A percentile compares a stretch with the other conserved stretches of the same genome.
phyloP scores from a whole-genome alignment of 805 yeast genomes.

The Yarrowia sp. region DNA sequence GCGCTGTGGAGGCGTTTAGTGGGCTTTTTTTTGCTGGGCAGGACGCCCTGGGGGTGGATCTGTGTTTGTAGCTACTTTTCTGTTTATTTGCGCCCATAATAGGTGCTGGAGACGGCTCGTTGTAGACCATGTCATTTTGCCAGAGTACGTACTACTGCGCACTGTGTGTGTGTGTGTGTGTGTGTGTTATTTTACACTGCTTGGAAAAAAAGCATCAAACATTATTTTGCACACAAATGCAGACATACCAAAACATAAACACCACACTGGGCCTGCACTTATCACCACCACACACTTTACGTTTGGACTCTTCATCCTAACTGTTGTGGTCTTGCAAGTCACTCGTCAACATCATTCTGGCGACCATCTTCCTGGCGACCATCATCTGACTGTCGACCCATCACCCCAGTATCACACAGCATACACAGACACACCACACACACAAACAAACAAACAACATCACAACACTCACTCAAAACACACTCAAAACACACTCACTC shows the following conservation, averaged over 20 bases:
- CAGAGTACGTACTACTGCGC: background rate
- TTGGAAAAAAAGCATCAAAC: constrained; percentile 17
- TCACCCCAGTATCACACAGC: background rate
- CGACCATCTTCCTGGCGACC: too few species aligned
- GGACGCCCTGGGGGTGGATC: too few species aligned
- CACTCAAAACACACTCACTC: background rate
- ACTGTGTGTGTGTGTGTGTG: constrained; percentile 3
- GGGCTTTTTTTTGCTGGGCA: background rate
- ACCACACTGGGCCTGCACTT: constrained; percentile 22
- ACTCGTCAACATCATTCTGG: background rate
- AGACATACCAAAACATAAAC: constrained; percentile 28
- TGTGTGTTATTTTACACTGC: constrained; percentile 14
- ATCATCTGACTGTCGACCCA: background rate
- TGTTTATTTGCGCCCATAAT: background rate
- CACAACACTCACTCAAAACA: background rate
- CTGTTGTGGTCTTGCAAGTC: constrained; percentile 3
- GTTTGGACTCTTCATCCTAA: constrained; percentile 23
- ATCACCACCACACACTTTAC: constrained; percentile 22
- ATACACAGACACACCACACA: background rate
- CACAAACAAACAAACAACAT: background rate
- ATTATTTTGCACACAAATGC: constrained; percentile 26
- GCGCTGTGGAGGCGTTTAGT: too few species aligned
- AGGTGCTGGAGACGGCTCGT: background rate
- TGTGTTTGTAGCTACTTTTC: too few species aligned
- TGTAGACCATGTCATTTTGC: background rate